These are phyloP conservation scores for Gossypium australe DNA, from an alignment of 345 rosid genomes.

Conservation along the genomic window DNA sequence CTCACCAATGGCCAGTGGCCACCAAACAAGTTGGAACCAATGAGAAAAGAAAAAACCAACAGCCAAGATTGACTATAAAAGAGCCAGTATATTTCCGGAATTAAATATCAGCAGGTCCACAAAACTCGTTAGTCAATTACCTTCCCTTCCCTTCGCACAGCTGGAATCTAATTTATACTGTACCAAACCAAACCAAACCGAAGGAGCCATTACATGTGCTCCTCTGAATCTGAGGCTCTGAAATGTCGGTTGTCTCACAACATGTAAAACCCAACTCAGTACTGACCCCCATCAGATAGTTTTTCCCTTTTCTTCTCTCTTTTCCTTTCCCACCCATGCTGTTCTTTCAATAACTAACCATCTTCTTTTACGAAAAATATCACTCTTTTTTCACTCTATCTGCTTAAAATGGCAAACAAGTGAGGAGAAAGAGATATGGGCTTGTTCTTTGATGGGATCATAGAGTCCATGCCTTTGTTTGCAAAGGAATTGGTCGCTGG, in stretches of 20 bases:
- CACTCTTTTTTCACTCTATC: conserved; percentile 13
- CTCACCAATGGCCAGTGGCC: not conserved
- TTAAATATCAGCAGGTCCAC: not conserved
- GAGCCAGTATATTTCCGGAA: not conserved
- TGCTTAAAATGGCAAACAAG: conserved; percentile 35
- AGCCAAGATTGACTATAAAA: not conserved
- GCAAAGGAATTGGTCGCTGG: conserved; percentile 85
- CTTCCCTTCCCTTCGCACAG: not conserved
- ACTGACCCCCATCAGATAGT: not conserved
- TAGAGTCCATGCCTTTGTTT: conserved; percentile 72
- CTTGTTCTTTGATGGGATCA: conserved; percentile 35
- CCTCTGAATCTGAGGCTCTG: conserved; percentile 4
- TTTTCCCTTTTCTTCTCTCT: not conserved
- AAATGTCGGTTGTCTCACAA: conserved; percentile 6
- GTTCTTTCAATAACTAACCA: not conserved
- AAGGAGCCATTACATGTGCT: not conserved
- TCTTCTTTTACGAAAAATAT: not conserved
- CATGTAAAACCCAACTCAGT: conserved; percentile 24
- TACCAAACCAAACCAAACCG: too few species aligned
- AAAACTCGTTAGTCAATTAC: not conserved
- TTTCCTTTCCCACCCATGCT: not conserved
- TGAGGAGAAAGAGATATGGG: conserved; percentile 47
- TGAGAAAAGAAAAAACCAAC: not conserved
- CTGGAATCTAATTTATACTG: not conserved
- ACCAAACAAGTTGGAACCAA: not conserved